A percentile compares a stretch with the other conserved stretches of the same genome.
phyloP scores from a whole-genome alignment of 2,329 filamentous ascomycete species.

The Paecilomyces sp. region DNA sequence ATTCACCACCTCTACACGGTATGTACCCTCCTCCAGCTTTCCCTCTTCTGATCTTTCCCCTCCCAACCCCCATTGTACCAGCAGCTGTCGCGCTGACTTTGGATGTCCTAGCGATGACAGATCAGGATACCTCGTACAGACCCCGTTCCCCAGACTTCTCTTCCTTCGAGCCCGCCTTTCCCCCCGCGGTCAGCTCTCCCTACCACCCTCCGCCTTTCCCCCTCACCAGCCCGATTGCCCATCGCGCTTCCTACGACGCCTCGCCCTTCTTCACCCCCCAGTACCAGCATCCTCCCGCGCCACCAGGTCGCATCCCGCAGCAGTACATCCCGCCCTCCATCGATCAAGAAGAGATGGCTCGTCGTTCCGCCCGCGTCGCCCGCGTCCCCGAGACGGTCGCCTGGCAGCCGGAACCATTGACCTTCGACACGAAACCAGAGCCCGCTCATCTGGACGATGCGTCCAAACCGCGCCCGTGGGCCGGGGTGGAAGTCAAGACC shows the following conservation, averaged over 20 bases:
- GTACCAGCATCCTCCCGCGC: conserved; percentile 18
- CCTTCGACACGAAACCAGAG: conserved; percentile 5
- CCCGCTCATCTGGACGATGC: conserved; percentile 15
- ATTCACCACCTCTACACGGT: neutral
- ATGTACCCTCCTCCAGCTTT: neutral
- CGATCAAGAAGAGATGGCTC: conserved; percentile 32
- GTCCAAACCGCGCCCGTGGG: conserved; percentile 22
- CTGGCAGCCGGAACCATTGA: conserved; percentile 15
- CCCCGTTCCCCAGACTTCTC: conserved; percentile 47
- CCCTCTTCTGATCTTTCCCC: neutral
- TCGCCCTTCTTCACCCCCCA: conserved; percentile 39
- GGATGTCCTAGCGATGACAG: conserved; percentile 32
- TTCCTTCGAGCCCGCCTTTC: conserved; percentile 36
- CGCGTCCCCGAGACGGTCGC: conserved; percentile 18
- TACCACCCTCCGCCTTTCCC: conserved; percentile 21
- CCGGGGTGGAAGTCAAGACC: conserved; percentile 72
- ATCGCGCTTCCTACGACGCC: conserved; percentile 39
- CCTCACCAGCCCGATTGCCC: conserved; percentile 25
- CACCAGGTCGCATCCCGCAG: conserved; percentile 20
- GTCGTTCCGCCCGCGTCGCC: conserved; percentile 31
- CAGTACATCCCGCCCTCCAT: conserved; percentile 29
- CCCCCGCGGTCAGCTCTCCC: conserved; percentile 25
- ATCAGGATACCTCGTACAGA: conserved; percentile 38
- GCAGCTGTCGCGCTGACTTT: neutral
- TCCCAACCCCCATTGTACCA: neutral